Percentiles rank a stretch among this genome's conserved stretches.
phyloP scores from a whole-genome alignment of 1,139 yeast species.

The Yamadazyma sp. region DNA sequence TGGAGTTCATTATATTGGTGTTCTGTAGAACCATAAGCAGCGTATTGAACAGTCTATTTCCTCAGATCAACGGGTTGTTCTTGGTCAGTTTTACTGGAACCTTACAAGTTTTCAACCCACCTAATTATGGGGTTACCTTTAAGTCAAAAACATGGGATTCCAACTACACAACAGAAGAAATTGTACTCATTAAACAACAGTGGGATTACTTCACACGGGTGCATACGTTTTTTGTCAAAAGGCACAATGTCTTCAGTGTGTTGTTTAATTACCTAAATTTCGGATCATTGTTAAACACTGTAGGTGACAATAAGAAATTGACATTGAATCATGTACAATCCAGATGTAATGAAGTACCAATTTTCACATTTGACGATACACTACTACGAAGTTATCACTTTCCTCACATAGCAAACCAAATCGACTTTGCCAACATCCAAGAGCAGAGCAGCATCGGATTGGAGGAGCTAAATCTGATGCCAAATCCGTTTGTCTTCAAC shows the following conservation, averaged over 20 bases:
- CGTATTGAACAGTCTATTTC: conserved; percentile 26
- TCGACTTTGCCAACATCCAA: conserved; percentile 1
- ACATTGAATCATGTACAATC: neutral
- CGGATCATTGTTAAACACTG: conserved; percentile 5
- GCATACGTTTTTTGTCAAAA: conserved; percentile 22
- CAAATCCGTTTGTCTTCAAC: conserved; percentile 1
- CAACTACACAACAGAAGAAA: neutral
- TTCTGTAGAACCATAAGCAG: conserved; percentile 20
- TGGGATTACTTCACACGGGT: conserved; percentile 21
- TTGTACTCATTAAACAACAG: conserved; percentile 8
- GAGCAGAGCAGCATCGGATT: neutral
- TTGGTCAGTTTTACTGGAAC: conserved; percentile 27
- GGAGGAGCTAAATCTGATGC: neutral
- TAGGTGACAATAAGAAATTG: neutral
- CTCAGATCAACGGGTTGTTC: conserved; percentile 22
- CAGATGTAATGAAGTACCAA: conserved; percentile 24
- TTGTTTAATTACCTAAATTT: conserved; percentile 20
- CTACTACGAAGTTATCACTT: conserved; percentile 18
- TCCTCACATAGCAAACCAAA: conserved; percentile 20
- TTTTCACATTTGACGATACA: conserved; percentile 18
- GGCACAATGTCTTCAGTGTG: conserved; percentile 20
- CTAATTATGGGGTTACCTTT: conserved; percentile 6
- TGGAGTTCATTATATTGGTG: conserved; percentile 19
- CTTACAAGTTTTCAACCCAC: conserved; percentile 17
- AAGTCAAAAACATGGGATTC: neutral